Percentiles rank a stretch among this genome's conserved stretches.
These are phyloP conservation scores for Populus nigra DNA, from an alignment of 345 rosid species.

Conservation along the genomic window DNA sequence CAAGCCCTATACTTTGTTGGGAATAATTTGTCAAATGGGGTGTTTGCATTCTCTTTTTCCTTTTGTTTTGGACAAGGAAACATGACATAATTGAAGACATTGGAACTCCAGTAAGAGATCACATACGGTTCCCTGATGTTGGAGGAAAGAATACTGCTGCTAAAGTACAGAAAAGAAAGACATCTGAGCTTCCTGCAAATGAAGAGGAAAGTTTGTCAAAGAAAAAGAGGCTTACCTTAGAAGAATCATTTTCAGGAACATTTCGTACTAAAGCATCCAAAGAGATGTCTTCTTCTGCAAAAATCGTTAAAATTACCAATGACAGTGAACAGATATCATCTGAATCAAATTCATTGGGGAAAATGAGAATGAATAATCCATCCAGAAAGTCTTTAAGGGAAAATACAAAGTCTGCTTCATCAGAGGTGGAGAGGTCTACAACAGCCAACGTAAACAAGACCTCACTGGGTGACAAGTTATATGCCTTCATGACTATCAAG, in stretches of 20 bases:
- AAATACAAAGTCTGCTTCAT: constrained; percentile 26
- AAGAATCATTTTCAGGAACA: constrained; percentile 29
- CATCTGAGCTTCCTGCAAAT: constrained; percentile 29
- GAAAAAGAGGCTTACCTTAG: constrained; percentile 30
- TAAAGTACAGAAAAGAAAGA: constrained; percentile 37
- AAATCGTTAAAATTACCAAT: constrained; percentile 37
- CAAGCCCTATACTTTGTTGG: background rate
- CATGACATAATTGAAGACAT: constrained; percentile 64
- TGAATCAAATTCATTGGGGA: constrained; percentile 30
- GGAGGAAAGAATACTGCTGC: constrained; percentile 40
- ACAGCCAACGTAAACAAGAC: constrained; percentile 26
- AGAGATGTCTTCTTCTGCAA: constrained; percentile 28
- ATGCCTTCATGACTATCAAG: constrained; percentile 14
- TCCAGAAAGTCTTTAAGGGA: constrained; percentile 32
- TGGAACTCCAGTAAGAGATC: constrained; percentile 76
- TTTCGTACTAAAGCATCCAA: constrained; percentile 24
- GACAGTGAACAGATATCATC: constrained; percentile 34
- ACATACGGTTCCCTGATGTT: constrained; percentile 59
- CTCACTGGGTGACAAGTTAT: constrained; percentile 46
- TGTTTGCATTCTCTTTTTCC: background rate
- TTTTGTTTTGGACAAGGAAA: constrained; percentile 42
- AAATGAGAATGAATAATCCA: constrained; percentile 37
- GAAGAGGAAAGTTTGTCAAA: constrained; percentile 31
- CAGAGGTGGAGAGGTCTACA: constrained; percentile 35
- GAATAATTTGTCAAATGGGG: constrained; percentile 16